Conservation (phyloP, 768 basidiomycete genomes). For the Collybia sordida region DNA sequence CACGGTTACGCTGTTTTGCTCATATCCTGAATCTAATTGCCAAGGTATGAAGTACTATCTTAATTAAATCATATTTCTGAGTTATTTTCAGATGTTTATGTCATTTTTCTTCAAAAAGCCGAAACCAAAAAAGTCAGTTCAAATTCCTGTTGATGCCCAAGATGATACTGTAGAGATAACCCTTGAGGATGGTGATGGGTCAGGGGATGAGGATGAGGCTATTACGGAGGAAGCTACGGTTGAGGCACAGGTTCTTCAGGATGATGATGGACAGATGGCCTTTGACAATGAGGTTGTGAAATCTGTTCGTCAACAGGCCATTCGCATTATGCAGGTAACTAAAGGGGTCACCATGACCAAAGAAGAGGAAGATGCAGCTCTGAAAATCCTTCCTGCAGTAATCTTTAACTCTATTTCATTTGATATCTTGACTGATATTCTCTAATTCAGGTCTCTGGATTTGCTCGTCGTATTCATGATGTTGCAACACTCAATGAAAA, state of each 20-base stretch:
- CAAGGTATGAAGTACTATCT: conserved; percentile 15
- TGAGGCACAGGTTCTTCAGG: too few species aligned
- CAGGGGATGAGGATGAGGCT: conserved; percentile 7
- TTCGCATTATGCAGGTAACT: conserved; percentile 6
- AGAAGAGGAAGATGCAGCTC: not conserved
- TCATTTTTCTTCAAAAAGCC: conserved; percentile 24
- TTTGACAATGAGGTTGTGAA: conserved; percentile 14
- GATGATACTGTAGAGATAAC: conserved; percentile 4
- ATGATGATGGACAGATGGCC: conserved; percentile 16
- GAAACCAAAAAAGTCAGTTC: conserved; percentile 16
- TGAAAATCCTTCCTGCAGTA: not conserved
- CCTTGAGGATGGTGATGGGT: conserved; percentile 10
- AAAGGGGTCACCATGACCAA: not conserved
- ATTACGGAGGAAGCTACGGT: conserved; percentile 1
- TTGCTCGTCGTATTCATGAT: not conserved
- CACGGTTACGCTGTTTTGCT: conserved; percentile 18
- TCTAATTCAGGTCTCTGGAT: not conserved
- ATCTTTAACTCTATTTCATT: not conserved
- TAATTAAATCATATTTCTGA: not conserved
- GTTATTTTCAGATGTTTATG: conserved; percentile 16
- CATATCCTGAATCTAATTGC: conserved; percentile 26
- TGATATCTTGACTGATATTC: not conserved
- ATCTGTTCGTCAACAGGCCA: conserved; percentile 8
- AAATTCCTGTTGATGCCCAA: conserved; percentile 1
- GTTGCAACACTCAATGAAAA: not conserved